phyloP scores from a whole-genome alignment of 352 stramenopile genomes.

The Globisporangium splendens region DNA sequence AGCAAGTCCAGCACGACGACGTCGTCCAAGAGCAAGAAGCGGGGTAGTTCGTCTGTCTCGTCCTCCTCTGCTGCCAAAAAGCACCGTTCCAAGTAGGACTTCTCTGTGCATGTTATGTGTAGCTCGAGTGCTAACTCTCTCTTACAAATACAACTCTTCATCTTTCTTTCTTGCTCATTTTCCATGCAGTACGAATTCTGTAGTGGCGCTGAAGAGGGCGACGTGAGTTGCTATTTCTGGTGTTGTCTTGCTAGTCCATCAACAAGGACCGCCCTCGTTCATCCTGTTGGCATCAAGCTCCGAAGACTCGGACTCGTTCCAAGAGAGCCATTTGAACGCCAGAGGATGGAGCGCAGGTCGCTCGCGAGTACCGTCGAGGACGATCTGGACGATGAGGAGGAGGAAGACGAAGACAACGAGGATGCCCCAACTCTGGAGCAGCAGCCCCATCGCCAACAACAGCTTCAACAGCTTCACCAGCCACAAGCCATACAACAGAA shows the following conservation, averaged over 20 bases:
- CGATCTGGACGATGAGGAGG: conserved; percentile 19
- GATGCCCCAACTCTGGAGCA: not conserved
- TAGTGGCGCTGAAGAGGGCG: too few species aligned
- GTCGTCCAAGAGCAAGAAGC: conserved; percentile 54
- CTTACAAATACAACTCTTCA: not conserved
- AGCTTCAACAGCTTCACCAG: not conserved
- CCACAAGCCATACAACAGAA: not conserved
- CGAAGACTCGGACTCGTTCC: too few species aligned
- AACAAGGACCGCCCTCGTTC: too few species aligned
- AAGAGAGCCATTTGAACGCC: not conserved
- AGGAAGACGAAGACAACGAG: conserved; percentile 8
- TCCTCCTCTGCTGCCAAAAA: conserved; percentile 61
- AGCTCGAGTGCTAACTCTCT: not conserved
- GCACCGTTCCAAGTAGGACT: conserved; percentile 53
- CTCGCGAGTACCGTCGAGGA: conserved; percentile 24
- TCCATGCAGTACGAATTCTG: too few species aligned
- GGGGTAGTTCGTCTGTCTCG: conserved; percentile 41
- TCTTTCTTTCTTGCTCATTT: not conserved
- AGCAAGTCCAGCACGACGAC: conserved; percentile 20
- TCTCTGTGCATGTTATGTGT: not conserved
- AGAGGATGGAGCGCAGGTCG: conserved; percentile 2
- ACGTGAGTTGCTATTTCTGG: not conserved
- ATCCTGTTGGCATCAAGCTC: too few species aligned
- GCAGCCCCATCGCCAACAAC: not conserved
- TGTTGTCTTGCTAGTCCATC: too few species aligned